Base-by-base conservation (phyloP, 306 rosid genomes). In the Urtica urens region DNA sequence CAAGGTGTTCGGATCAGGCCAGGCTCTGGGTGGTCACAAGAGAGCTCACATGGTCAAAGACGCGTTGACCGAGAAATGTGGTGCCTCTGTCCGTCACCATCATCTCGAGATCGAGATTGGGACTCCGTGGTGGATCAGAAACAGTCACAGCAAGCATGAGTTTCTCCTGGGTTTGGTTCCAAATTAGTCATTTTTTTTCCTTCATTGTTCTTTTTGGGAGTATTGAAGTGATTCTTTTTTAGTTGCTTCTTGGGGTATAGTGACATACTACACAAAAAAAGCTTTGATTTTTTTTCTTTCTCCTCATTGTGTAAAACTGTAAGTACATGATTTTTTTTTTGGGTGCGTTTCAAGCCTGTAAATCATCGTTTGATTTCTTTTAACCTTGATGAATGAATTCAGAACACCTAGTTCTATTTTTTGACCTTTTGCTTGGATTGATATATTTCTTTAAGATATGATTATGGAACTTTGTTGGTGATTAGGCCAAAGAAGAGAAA, bases 21-120 rank as follows among this genome's bases (percentile, higher is more conserved):
- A 67, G 53, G 82, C 78, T 41, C 57, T 75, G 60, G 82, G 82
- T 17, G 82, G 82, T 22, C 82, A 76, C 40, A 71, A 71, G 75
- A 64, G 75, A 45, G 59, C 59, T 67, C 78, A 76, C 64, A 21
- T 22, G 21, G 28, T 46, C 5, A 76, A 61, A 60, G 64, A 40
- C 6, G 27, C 59, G 0, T 66, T 39, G 25, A 7, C 6, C 13
- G 60, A 33, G 25, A 26, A 33, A 30, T 55, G 69, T 46, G 28
- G 35, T 30, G 51, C 31, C 47, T 51, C 30, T 17, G 38, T 4
- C 6, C 33, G 48, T 42, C 44, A 28, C 29, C 50, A 54, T 55
- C 61, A 39, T 10, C 62, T 29, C 18, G 72, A 19, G 18, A 60
- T 53, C 35, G 66, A 55, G 26, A 51, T 55, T 49, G 60, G 48